A percentile compares a stretch with the other conserved stretches of the same genome.
phyloP scores from a whole-genome alignment of 1,284 basidiomycete genomes.

The Cryptococcus floricola region DNA sequence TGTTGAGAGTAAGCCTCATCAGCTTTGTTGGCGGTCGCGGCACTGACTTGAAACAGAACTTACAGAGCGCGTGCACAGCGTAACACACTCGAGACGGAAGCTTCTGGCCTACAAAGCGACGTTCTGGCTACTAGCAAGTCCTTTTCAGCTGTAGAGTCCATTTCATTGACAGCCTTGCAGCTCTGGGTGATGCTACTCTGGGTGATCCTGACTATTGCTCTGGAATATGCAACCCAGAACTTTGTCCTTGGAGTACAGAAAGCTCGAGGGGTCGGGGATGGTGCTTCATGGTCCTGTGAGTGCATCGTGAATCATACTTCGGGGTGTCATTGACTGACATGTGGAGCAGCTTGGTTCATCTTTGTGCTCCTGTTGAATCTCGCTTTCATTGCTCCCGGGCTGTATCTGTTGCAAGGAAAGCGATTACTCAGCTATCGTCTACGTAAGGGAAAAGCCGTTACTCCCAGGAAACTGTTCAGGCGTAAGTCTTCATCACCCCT shows the following conservation, averaged over 20 bases:
- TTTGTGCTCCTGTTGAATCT: constrained; percentile 63
- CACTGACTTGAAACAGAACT: constrained; percentile 7
- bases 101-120: constrained; percentile 63
- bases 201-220: constrained; percentile 62
- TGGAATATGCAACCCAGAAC: constrained; percentile 63
- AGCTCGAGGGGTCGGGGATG: constrained; percentile 59
- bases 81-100: constrained; percentile 61
- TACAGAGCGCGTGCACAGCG: constrained; percentile 54
- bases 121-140: constrained; percentile 59
- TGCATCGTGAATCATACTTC: constrained; percentile 28
- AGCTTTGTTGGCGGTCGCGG: no score
- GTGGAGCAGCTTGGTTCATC: constrained; percentile 43
- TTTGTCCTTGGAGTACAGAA: constrained; percentile 53
- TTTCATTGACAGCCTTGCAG: constrained; percentile 10
- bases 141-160: background rate
- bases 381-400: constrained; percentile 66
- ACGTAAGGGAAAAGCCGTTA: constrained; percentile 59
- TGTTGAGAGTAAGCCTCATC: constrained; percentile 56
- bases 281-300: constrained; percentile 65
- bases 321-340: background rate
- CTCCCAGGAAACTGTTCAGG: constrained; percentile 72
- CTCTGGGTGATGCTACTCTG: constrained; percentile 57
- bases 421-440: constrained; percentile 58
- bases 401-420: constrained; percentile 65
- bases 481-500: constrained; percentile 51